phyloP scores from a whole-genome alignment of 257 asterid genomes.

The Paraleonurus japonicus region DNA sequence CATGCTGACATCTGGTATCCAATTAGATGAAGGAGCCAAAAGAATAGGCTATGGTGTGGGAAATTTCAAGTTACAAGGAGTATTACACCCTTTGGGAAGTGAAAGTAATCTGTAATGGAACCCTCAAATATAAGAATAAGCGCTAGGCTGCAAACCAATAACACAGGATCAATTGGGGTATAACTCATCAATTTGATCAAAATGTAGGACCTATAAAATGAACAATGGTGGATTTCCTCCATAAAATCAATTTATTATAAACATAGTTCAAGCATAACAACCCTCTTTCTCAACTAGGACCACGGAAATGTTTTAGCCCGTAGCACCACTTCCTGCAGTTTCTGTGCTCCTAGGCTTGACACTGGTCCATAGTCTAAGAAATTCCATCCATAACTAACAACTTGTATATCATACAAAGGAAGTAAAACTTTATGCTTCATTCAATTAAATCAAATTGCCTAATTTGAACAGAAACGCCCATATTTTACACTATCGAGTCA shows the following conservation, averaged over 20 bases:
- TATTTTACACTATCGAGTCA: background rate
- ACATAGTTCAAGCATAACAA: background rate
- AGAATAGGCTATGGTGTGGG: background rate
- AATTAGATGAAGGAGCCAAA: background rate
- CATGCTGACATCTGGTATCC: background rate
- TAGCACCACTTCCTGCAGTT: background rate
- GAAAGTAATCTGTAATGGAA: background rate
- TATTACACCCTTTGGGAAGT: background rate
- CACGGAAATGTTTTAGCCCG: background rate
- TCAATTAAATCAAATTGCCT: background rate
- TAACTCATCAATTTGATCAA: background rate
- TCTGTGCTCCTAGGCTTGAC: background rate
- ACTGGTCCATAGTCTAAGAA: background rate
- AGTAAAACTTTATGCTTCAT: constrained; percentile 2
- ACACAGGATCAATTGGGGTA: background rate
- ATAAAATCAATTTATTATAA: background rate
- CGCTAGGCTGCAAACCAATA: background rate
- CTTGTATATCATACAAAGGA: background rate
- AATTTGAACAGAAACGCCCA: background rate
- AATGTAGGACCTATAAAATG: background rate
- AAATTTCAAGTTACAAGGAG: background rate
- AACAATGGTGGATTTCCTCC: background rate
- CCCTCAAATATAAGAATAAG: background rate
- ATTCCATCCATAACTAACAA: background rate
- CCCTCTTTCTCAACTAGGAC: background rate